phyloP scores from a whole-genome alignment of 169 alveolate species.

The Plasmodium vinckei region DNA sequence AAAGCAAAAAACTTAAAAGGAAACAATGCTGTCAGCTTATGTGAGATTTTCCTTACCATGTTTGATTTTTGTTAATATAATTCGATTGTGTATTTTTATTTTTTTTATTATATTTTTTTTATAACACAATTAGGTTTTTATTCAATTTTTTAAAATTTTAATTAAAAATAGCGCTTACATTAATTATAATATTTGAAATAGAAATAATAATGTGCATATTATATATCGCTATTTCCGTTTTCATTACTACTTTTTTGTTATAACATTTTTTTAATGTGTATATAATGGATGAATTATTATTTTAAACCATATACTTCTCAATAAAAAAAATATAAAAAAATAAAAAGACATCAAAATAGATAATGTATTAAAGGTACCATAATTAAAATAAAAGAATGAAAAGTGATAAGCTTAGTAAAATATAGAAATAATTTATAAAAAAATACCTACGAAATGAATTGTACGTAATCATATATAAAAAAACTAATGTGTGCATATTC shows the following conservation, averaged over 20 bases:
- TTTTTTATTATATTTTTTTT: not conserved
- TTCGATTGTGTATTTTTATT: constrained; percentile 13
- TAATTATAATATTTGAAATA: not conserved
- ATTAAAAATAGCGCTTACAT: not conserved
- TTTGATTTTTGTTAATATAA: not conserved
- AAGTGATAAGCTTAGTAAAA: too few relatives aligned
- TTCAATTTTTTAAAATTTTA: not conserved
- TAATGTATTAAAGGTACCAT: too few relatives aligned
- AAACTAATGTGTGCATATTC: too few relatives aligned
- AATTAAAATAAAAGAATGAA: too few relatives aligned
- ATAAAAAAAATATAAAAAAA: not conserved
- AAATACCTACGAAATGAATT: too few relatives aligned
- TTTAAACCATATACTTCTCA: constrained; percentile 2
- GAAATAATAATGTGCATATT: not conserved
- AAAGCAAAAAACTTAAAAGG: constrained; percentile 73
- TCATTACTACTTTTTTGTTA: not conserved
- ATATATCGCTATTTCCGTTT: not conserved
- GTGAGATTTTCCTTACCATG: constrained; percentile 15
- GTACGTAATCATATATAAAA: too few relatives aligned
- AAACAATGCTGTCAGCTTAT: constrained; percentile 65
- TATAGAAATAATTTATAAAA: too few relatives aligned
- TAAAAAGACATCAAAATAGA: too few relatives aligned
- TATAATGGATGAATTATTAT: not conserved
- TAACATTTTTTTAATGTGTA: too few relatives aligned
- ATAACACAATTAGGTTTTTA: not conserved